A percentile compares a stretch with the other conserved stretches of the same genome.
Evolutionary conservation across 75 land plant species (phyloP).

Genomic region (Chamaecyparis obtusa): DNA sequence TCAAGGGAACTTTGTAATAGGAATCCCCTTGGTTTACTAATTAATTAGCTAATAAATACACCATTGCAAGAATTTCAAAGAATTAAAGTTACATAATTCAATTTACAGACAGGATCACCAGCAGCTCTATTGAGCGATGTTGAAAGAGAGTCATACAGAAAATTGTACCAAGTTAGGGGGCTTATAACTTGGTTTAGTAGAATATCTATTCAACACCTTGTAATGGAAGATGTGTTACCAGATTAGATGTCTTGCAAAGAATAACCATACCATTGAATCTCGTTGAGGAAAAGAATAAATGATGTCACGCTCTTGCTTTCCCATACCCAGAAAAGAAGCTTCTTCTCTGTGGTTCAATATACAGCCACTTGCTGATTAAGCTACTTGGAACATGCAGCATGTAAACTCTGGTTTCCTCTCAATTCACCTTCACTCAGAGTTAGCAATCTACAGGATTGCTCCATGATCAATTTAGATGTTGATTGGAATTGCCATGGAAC

Average conservation of each 20-base stretch:
- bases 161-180: not conserved
- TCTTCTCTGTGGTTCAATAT: not conserved
- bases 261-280: not conserved
- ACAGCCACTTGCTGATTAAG: not conserved
- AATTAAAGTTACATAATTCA: not conserved
- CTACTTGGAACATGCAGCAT: conserved; percentile 5
- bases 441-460: conserved; percentile 54
- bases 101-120: not conserved
- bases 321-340: not conserved
- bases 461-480: conserved; percentile 30
- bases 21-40: not conserved
- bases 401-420: not conserved
- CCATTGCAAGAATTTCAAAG: not conserved
- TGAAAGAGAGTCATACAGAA: not conserved
- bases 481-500: conserved; percentile 50
- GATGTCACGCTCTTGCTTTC: not conserved
- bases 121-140: not conserved
- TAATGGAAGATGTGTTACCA: not conserved
- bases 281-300: not conserved
- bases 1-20: not conserved
- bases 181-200: not conserved
- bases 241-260: not conserved
- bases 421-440: conserved; percentile 12
- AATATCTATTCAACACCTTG: not conserved
- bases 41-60: not conserved